phyloP scores from a whole-genome alignment of 495 filamentous ascomycete genomes.

The Halenospora varia region DNA sequence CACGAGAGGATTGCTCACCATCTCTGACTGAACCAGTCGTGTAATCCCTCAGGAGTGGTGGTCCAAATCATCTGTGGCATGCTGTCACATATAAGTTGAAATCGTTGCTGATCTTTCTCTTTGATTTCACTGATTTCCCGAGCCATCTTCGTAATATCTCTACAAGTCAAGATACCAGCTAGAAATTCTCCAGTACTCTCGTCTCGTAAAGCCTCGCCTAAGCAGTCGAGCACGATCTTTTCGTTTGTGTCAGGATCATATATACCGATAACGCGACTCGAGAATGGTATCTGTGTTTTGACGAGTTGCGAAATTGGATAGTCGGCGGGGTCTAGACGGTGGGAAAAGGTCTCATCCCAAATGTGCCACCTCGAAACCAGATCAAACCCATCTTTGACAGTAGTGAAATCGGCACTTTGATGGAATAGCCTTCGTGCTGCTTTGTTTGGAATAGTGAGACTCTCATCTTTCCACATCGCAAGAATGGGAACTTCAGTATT shows the following conservation, averaged over 20 bases:
- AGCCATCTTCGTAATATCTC: constrained; percentile 59
- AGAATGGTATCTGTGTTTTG: constrained; percentile 49
- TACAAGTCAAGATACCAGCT: constrained; percentile 58
- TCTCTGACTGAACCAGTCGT: constrained; percentile 67
- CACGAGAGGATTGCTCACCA: too few species aligned
- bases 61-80: constrained; percentile 72
- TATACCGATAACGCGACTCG: constrained; percentile 54
- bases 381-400: constrained; percentile 43
- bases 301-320: constrained; percentile 57
- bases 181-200: constrained; percentile 60
- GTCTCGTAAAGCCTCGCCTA: constrained; percentile 55
- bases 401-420: constrained; percentile 34
- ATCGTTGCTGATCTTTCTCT: constrained; percentile 59
- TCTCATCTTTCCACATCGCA: constrained; percentile 69
- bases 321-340: constrained; percentile 48
- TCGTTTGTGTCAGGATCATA: constrained; percentile 39
- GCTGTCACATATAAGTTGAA: constrained; percentile 64
- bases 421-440: constrained; percentile 52
- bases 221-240: constrained; percentile 50
- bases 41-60: constrained; percentile 49
- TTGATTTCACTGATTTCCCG: constrained; percentile 57
- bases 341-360: constrained; percentile 59
- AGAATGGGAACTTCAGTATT: constrained; percentile 63
- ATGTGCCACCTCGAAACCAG: constrained; percentile 49
- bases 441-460: constrained; percentile 59